Conservation (phyloP, 2,329 filamentous ascomycete genomes). For the Penicillium sp. region DNA sequence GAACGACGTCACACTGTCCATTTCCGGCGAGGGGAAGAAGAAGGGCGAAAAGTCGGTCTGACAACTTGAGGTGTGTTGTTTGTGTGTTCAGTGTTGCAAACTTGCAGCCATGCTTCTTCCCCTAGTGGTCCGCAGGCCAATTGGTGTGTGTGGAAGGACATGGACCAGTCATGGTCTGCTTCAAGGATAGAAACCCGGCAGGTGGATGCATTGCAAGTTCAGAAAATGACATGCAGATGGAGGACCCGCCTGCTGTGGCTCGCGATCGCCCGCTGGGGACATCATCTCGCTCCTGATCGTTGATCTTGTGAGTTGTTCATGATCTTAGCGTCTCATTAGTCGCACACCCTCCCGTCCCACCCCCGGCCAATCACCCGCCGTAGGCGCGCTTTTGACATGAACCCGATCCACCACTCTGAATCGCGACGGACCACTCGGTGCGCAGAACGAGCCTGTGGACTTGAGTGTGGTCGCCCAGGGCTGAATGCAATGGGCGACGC, state of each 20-base stretch:
- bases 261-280: slow-evolving; percentile 3
- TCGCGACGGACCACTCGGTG: slow-evolving; percentile 17
- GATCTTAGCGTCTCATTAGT: slow-evolving; percentile 20
- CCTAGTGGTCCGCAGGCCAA: background rate
- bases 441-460: slow-evolving; percentile 13
- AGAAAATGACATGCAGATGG: slow-evolving; percentile 22
- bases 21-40: slow-evolving; percentile 1
- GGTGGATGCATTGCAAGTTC: slow-evolving; percentile 12
- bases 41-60: slow-evolving; percentile 23
- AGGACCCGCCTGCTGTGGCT: background rate
- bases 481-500: slow-evolving; percentile 16
- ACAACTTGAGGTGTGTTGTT: slow-evolving; percentile 8
- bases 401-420: slow-evolving; percentile 6
- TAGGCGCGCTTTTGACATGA: slow-evolving; percentile 10
- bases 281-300: background rate
- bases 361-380: slow-evolving; percentile 17
- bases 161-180: background rate
- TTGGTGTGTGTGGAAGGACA: background rate
- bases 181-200: background rate
- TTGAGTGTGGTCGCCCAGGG: background rate
- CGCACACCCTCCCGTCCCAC: slow-evolving; percentile 13
- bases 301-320: background rate
- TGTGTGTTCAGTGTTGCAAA: background rate
- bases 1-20: slow-evolving; percentile 17
- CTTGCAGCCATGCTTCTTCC: background rate